Evolutionary conservation across 345 rosid species (phyloP).

Genomic region (Acer yangbiense): DNA sequence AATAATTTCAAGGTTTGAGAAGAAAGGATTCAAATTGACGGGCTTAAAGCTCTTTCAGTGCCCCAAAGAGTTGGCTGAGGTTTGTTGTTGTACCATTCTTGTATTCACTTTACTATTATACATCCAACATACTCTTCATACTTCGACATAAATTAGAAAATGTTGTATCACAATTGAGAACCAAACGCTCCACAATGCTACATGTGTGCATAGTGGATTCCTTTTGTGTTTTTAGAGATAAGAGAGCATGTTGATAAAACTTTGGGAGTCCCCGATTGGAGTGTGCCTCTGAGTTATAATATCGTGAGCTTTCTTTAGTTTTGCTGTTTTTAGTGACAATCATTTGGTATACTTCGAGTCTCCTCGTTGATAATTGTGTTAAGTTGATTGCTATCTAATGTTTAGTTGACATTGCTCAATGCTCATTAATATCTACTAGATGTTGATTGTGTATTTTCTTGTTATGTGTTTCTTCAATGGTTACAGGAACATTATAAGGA

Average conservation of each 20-base stretch:
- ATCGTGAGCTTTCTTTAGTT: background rate
- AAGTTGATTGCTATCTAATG: background rate
- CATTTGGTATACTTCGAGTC: background rate
- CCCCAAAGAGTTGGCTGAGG: constrained; percentile 91
- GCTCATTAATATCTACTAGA: background rate
- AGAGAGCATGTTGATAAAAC: background rate
- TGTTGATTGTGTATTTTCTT: background rate
- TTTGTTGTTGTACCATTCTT: constrained; percentile 22
- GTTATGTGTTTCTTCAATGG: background rate
- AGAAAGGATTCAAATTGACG: constrained; percentile 81
- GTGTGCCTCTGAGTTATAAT: background rate
- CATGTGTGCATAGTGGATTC: too few species aligned
- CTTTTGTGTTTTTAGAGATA: background rate
- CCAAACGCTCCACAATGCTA: too few species aligned
- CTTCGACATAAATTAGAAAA: background rate
- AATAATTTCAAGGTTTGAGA: constrained; percentile 92
- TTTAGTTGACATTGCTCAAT: background rate
- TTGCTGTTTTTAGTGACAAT: background rate
- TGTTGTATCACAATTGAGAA: too few species aligned
- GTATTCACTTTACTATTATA: constrained; percentile 8
- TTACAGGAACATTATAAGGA: constrained; percentile 92
- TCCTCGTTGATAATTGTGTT: background rate
- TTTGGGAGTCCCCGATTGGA: background rate
- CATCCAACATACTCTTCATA: background rate
- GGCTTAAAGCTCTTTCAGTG: constrained; percentile 90